Evolutionary conservation across 306 rosid genomes (phyloP), one percentile per base, ranked within the genome.

Genomic region (Alnus rubra): DNA sequence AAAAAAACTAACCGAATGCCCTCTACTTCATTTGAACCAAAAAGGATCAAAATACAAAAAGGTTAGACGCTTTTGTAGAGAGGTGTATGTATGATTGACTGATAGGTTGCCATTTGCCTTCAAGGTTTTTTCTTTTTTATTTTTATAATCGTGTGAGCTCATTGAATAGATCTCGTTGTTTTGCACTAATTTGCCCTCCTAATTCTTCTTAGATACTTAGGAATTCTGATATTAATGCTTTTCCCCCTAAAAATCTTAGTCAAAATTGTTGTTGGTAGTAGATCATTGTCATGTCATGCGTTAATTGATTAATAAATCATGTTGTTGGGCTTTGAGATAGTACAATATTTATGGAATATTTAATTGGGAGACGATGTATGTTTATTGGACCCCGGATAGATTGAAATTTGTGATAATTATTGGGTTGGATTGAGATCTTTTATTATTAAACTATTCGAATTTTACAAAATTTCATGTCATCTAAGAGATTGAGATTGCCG

Each of bases 11-110:
- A 23, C 28, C 28, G 0, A 23, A 23, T 23, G 28, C 28, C 28
- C 28, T 23, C 28, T 23, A 23, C 28, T 23, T 23, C 28, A 23
- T 23, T 23, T 23, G 28, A 23, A 23, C 28, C 28, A 0, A 23
- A 23, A 23, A 23, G 0, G 28, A 23, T 23, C 28, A 23, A 23
- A 23, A 23, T 23, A 23, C 28, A 23, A 23, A 23, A 23, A 23
- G 28, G 28, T 52, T 9, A 31, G 55, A 16, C 74, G 82, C 76
- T 50, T 45, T 82, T 92, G 88, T 87, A 90, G 94, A 87, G 31
- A 67, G 48, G n/a, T 84, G 91, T 88, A 90, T 23, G 84, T 83
- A 82, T 84, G 79, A 84, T 90, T 81, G 69, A 79, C 78, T 71
- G 4, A 47, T 75, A 84, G 82, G 78, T 35, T 68, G n/a, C 54